Base-by-base conservation (phyloP, 768 basidiomycete species). In the Amanita muscaria region DNA sequence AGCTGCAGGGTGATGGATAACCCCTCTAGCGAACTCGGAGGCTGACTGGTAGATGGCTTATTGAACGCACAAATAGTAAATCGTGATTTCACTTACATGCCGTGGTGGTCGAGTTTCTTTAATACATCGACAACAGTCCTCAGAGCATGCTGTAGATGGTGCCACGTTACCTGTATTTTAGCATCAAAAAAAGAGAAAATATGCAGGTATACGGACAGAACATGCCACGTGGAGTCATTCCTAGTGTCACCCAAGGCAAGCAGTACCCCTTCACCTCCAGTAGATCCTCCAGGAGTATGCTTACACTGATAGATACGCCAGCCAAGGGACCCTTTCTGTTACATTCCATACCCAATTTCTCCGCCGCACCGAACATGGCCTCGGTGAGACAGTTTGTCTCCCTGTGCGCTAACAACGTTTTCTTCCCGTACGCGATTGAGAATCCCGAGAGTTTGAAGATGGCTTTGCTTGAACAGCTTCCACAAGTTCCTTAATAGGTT, bases 191-290 rank as follows among this genome's bases (percentile, higher is more conserved):
- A 7, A 19, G 38, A 18, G 77, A 52, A 73, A 80, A 46, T 81
- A 74, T 1, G 82, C 73, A 2, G 83, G 83, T 6, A 72, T 70
- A 15, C 83, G 72, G 31, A 87, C 74, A 23, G 76, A 78, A 2
- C 83, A 83, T 8, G 77, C 83, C 16, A 84, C 78, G 47, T 84
- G 81, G 4, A 80, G 1, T 80, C 80, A 16, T 80, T 66, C 37
- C 77, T 67, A 3, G 76, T 70, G 24, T 79, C 79, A 16, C 77
- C 75, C 42, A 72, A 63, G 0, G 81, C 79, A 14, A 84, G 64
- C 0, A 83, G 67, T 3, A 79, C 79, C 2, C 70, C 73, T 56
- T 84, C 83, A 4, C 83, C 83, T 2, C 83, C 79, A 0, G 77
- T 76, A 0, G 81, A 82, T 4, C 82, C 83, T n/a, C 83, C 83